phyloP scores from a whole-genome alignment of 306 rosid genomes.

The Albizia julibrissin region DNA sequence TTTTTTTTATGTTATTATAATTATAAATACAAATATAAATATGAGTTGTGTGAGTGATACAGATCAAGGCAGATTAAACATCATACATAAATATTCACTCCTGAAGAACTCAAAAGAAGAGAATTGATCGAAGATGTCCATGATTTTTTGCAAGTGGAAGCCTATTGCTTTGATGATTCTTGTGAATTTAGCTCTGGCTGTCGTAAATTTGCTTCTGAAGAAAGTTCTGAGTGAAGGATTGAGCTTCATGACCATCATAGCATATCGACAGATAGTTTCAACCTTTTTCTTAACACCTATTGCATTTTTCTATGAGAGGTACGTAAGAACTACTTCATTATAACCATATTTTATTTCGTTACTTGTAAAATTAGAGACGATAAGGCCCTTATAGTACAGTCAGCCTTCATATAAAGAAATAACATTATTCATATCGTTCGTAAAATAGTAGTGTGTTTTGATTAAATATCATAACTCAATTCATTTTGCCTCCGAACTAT shows the following conservation, averaged over 20 bases:
- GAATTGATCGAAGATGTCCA: slow-evolving; percentile 26
- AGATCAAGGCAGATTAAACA: background rate
- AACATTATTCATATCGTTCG: background rate
- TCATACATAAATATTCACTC: slow-evolving; percentile 10
- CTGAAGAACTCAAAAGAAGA: background rate
- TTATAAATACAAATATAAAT: background rate
- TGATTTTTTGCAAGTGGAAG: slow-evolving; percentile 51
- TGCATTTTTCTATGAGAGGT: slow-evolving; percentile 75
- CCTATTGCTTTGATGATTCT: slow-evolving; percentile 57
- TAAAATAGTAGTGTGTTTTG: too few species aligned
- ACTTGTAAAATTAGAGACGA: too few species aligned
- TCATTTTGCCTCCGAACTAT: too few species aligned
- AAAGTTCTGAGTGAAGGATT: slow-evolving; percentile 64
- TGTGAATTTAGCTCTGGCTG: slow-evolving; percentile 61
- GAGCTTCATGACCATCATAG: slow-evolving; percentile 51
- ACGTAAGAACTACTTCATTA: background rate
- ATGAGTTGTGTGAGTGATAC: background rate
- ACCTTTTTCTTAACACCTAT: slow-evolving; percentile 68
- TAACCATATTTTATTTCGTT: background rate
- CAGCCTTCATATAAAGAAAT: background rate
- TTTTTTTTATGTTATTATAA: background rate
- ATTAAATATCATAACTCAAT: too few species aligned
- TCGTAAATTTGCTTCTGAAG: slow-evolving; percentile 77
- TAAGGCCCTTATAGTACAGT: too few species aligned
- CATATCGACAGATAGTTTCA: slow-evolving; percentile 66